Evolutionary conservation across 2,329 filamentous ascomycete genomes (phyloP).

Genomic region (Penicillium brasilianum): DNA sequence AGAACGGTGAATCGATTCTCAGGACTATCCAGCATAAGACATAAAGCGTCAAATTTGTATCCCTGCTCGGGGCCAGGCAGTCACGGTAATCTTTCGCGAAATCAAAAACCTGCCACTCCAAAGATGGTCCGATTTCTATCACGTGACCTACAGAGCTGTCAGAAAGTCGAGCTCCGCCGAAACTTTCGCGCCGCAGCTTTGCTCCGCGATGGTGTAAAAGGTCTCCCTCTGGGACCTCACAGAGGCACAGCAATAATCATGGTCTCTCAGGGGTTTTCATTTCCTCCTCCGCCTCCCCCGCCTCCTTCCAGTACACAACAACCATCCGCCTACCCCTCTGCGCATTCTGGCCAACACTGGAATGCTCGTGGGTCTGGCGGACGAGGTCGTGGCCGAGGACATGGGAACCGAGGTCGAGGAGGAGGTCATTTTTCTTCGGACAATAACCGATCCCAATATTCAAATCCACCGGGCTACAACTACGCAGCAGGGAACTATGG

Average conservation of each 20-base stretch:
- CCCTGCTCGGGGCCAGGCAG: background rate
- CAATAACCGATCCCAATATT: conserved; percentile 30
- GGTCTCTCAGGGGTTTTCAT: conserved; percentile 52
- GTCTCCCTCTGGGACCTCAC: conserved; percentile 31
- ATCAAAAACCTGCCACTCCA: conserved; percentile 20
- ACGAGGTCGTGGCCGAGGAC: conserved; percentile 44
- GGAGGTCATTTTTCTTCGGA: conserved; percentile 27
- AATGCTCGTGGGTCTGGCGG: conserved; percentile 36
- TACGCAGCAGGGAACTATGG: conserved; percentile 39
- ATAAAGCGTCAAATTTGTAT: background rate
- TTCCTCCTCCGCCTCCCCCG: conserved; percentile 53
- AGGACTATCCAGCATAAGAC: background rate
- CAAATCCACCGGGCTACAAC: conserved; percentile 33
- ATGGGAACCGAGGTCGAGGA: conserved; percentile 39
- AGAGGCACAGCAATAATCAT: conserved; percentile 37
- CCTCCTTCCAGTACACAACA: conserved; percentile 39
- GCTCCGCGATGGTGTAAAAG: conserved; percentile 32
- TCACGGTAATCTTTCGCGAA: background rate
- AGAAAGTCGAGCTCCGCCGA: conserved; percentile 22
- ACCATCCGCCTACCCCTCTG: conserved; percentile 28
- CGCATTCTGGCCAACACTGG: conserved; percentile 35
- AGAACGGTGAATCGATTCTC: background rate
- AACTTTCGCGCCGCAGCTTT: conserved; percentile 16
- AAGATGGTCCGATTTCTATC: conserved; percentile 9
- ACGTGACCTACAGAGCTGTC: conserved; percentile 27